phyloP scores from a whole-genome alignment of 1,284 basidiomycete species.

The Xerocomus cyaneibrunnescens region DNA sequence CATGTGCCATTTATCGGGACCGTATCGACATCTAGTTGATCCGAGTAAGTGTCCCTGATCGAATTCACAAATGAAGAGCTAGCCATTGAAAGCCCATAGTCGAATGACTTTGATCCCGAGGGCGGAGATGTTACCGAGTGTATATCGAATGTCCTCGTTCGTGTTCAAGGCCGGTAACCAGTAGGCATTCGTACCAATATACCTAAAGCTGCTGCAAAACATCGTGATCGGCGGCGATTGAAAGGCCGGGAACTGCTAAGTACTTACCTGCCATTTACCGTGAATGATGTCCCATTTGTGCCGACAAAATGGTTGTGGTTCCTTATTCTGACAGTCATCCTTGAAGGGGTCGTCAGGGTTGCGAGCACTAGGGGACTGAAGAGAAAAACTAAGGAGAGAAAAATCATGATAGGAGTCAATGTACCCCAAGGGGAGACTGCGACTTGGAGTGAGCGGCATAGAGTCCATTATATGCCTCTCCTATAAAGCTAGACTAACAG shows the following conservation, averaged over 20 bases:
- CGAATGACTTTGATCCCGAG: constrained; percentile 62
- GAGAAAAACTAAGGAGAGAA: constrained; percentile 15
- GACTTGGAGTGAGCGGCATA: too few relatives aligned
- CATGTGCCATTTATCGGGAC: constrained; percentile 56
- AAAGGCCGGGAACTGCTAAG: neutral
- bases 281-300: constrained; percentile 44
- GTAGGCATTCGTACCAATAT: constrained; percentile 66
- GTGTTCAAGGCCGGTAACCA: constrained; percentile 61
- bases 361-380: constrained; percentile 17
- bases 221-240: constrained; percentile 2
- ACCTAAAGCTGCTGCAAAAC: constrained; percentile 46
- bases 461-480: too few relatives aligned
- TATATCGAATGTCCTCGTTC: constrained; percentile 56
- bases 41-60: constrained; percentile 9
- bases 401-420: constrained; percentile 20
- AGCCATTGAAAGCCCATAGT: constrained; percentile 65
- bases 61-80: constrained; percentile 20
- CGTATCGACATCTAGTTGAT: constrained; percentile 47
- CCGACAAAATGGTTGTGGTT: constrained; percentile 40
- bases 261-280: constrained; percentile 49
- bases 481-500: too few relatives aligned
- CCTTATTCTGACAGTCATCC: constrained; percentile 18
- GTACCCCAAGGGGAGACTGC: constrained; percentile 1
- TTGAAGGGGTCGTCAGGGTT: constrained; percentile 14
- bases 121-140: constrained; percentile 55